Conservation (phyloP, 169 alveolate species). For the Neospora caninum region DNA sequence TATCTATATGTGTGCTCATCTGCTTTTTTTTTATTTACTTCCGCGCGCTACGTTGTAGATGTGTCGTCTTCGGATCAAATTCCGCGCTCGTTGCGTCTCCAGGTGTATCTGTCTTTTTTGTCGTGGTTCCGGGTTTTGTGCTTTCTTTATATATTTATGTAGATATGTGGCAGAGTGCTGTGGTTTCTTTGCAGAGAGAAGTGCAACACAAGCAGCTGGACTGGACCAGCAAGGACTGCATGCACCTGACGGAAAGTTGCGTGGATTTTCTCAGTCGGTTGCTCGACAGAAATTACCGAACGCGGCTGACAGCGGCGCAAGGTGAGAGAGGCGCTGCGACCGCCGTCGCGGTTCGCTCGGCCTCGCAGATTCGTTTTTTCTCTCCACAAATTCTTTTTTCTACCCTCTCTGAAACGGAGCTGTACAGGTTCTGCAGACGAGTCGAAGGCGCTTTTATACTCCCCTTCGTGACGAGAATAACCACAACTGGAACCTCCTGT, state of each 20-base stretch:
- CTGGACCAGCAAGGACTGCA: slow-evolving; percentile 66
- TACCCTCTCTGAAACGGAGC: background rate
- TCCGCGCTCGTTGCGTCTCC: too few species aligned
- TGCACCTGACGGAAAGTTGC: slow-evolving; percentile 55
- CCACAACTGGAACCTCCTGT: too few species aligned
- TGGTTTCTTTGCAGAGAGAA: slow-evolving; percentile 29
- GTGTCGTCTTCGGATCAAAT: too few species aligned
- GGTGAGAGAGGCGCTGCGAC: slow-evolving; percentile 42
- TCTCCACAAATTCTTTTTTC: background rate
- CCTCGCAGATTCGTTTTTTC: background rate
- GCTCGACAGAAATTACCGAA: slow-evolving; percentile 58
- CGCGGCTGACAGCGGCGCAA: slow-evolving; percentile 66
- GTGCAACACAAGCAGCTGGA: slow-evolving; percentile 65
- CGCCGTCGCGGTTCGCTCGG: background rate
- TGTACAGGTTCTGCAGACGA: background rate
- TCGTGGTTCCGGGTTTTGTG: too few species aligned
- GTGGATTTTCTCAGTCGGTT: slow-evolving; percentile 66
- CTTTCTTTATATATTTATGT: background rate
- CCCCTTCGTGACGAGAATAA: too few species aligned
- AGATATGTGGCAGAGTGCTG: background rate
- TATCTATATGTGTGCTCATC: too few species aligned
- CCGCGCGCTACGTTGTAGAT: too few species aligned
- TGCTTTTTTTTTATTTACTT: too few species aligned
- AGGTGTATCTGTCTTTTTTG: too few species aligned
- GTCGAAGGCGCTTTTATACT: background rate